Evolutionary conservation across 495 filamentous ascomycete genomes (phyloP), one percentile per base, ranked within the genome.

Genomic region (Schizothecium vesticola): DNA sequence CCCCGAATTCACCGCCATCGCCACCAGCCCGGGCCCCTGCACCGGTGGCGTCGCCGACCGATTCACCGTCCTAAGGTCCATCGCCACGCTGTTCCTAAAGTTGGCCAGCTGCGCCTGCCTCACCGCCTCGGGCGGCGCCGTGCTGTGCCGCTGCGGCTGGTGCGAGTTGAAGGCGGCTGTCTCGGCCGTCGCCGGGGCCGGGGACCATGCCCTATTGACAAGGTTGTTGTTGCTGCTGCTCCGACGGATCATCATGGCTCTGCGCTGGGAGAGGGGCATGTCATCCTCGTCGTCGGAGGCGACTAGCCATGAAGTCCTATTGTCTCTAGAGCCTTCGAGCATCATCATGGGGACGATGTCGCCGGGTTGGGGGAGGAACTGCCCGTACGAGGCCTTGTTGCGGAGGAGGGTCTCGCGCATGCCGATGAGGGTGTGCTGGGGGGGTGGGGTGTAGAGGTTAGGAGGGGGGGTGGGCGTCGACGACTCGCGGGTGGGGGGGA

Each of bases 191-290:
- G 71, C 65, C 28, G 71, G 8, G 65, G 68, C 63, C 21, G 25
- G 2, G 33, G 59, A 60, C 58, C 33, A 23, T 13, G 22, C 67
- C 72, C 71, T 77, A 61, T 59, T 66, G 66, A 69, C 64, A 71
- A 69, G 61, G 69, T 24, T 59, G 56, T 23, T 31, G n/a, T 51
- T 36, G 9, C 59, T 64, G 62, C 77, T 82, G 56, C 73, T 79
- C 56, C 85, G 83, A 12, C 84, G 80, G 3, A 87, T 82, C 9
- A 87, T 82, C 10, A 87, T 72, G 36, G 83, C 75, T 29, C 81
- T 87, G 62, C 91, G 90, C 68, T 89, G 85, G 23, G 90, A 89
- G 21, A 96, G 88, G 0, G 91, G 88, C 68, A 94, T 84, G 74
- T 94, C 85, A 64, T 51, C 43, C 43, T 95, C 93, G 59, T 78